Percentiles rank a stretch among this genome's conserved stretches.
These are phyloP conservation scores for Nakazawaea anatomiae DNA, from an alignment of 805 yeast genomes.

Conservation along the genomic window DNA sequence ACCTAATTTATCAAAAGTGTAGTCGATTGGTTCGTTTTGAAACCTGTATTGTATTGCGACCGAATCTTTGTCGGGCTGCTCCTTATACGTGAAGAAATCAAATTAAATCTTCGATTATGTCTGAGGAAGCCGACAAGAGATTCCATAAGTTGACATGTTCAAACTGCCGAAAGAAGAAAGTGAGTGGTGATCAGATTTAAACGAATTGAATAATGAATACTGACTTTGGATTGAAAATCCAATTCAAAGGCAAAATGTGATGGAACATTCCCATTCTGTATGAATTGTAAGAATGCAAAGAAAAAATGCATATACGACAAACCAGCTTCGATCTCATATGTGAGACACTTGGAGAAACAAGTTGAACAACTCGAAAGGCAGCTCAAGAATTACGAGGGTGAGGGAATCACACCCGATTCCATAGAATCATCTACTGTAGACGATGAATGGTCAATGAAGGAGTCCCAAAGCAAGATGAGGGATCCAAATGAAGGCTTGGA, in stretches of 20 bases:
- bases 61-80: not conserved
- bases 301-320: constrained; percentile 16
- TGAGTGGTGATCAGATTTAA: constrained; percentile 1
- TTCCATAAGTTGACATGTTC: constrained; percentile 16
- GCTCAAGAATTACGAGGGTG: not conserved
- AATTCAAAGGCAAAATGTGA: constrained; percentile 15
- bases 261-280: constrained; percentile 14
- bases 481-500: constrained; percentile 8
- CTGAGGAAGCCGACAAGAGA: constrained; percentile 7
- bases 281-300: constrained; percentile 12
- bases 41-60: too few relatives aligned
- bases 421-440: not conserved
- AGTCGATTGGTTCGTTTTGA: too few relatives aligned
- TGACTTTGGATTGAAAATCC: not conserved
- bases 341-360: constrained; percentile 14
- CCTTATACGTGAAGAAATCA: not conserved
- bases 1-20: too few relatives aligned
- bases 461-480: not conserved
- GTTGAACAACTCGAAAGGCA: constrained; percentile 6
- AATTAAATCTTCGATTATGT: not conserved
- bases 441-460: not conserved
- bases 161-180: constrained; percentile 16
- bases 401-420: not conserved
- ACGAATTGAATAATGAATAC: not conserved
- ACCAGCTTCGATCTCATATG: constrained; percentile 17